Base-by-base conservation (phyloP, 495 filamentous ascomycete species). In the Podospora appendiculata region DNA sequence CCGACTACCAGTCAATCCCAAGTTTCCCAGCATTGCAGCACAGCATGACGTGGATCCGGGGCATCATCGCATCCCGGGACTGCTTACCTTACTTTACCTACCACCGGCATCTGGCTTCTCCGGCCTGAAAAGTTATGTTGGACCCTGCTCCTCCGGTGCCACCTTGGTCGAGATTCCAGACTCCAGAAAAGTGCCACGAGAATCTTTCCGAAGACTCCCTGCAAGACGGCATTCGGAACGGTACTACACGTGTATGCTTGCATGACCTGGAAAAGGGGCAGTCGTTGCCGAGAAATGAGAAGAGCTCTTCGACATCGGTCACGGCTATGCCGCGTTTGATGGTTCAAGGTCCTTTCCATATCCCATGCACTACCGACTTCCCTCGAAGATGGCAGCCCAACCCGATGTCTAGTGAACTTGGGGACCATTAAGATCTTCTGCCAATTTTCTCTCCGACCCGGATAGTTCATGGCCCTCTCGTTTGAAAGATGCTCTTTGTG, bases 331-430 rank as follows among this genome's bases (percentile, higher is more conserved):
- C 74, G 43, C 58, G 58, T 59, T 69, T 25, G 46, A n/a, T 48
- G 45, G 63, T 81, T 82, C 59, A 73, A 63, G 48, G 75, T 79
- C 52, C 50, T 56, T 8, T 70, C 62, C 64, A 69, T 58, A 47
- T 77, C 73, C 83, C 83, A 88, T 16, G 72, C 66, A 0, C 83
- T 78, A 2, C 83, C 83, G 10, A 60, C 63, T 4, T 80, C 79
- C 41, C 71, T 65, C 0, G 74, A 81, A 73, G 84, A 88, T 2
- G 25, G 25, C 25, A 25, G 25, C 6, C 81, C 73, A 42, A 74
- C 65, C 55, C 79, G 61, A 60, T 88, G 86, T 67, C 80, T 85
- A 41, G 70, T 58, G 59, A 83, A 60, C 36, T 5, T 25, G 25
- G 25, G 53, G 47, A 61, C 81, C 72, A 12, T 64, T 70, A 2